Conservation (phyloP, 2,329 filamentous ascomycete species). For the Cercospora sp. region DNA sequence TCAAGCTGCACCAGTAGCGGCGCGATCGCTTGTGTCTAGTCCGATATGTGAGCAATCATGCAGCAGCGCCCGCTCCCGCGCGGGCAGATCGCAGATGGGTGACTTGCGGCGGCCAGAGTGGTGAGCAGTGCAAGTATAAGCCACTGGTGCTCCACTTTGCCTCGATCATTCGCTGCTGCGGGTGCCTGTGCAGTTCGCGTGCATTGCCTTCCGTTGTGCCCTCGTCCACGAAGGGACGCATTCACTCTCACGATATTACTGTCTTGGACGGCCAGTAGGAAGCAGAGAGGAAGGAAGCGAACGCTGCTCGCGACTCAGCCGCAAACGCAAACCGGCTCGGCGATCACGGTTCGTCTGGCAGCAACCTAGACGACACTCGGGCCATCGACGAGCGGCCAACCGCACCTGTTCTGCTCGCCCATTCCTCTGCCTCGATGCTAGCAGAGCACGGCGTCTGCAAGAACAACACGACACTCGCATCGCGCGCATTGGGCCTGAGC, state of each 20-base stretch:
- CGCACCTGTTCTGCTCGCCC: neutral
- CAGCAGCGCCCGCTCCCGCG: slow-evolving; percentile 22
- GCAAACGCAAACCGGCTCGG: slow-evolving; percentile 6
- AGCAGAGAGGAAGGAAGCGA: neutral
- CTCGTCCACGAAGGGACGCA: slow-evolving; percentile 11
- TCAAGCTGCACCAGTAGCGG: slow-evolving; percentile 1
- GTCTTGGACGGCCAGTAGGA: neutral
- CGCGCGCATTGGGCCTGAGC: neutral
- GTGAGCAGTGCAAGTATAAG: slow-evolving; percentile 16
- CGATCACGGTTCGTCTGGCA: slow-evolving; percentile 4
- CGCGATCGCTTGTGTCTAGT: slow-evolving; percentile 23
- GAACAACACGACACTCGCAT: slow-evolving; percentile 4
- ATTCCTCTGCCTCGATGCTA: neutral
- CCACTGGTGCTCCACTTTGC: slow-evolving; percentile 18
- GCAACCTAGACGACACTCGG: slow-evolving; percentile 1
- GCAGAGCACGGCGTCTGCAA: neutral
- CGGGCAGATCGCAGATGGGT: slow-evolving; percentile 21
- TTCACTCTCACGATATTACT: slow-evolving; percentile 7
- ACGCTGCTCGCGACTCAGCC: neutral
- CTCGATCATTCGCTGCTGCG: slow-evolving; percentile 22
- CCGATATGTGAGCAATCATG: slow-evolving; percentile 29
- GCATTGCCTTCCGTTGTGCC: slow-evolving; percentile 17
- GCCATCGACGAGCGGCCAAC: neutral
- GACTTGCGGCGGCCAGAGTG: slow-evolving; percentile 14
- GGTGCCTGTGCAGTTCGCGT: slow-evolving; percentile 19